Conservation (phyloP, 805 yeast species). For the Cyberlindnera mrakii region DNA sequence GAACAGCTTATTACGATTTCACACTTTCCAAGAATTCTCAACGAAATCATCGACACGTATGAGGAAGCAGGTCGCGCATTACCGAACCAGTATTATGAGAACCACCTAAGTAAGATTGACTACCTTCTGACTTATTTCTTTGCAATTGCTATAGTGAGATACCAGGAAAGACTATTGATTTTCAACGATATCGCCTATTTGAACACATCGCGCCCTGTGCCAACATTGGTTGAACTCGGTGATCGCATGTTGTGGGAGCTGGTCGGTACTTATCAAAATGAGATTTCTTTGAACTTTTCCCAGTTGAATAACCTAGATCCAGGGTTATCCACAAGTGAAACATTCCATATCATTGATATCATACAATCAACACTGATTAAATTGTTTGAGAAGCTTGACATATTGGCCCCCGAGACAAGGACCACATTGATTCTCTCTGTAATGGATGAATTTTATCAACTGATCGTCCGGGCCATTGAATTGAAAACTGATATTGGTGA, state of each 20-base stretch:
- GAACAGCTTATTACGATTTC: background rate
- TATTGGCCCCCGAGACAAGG: slow-evolving; percentile 4
- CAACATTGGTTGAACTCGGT: slow-evolving; percentile 40
- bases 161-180: slow-evolving; percentile 8
- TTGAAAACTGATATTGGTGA: slow-evolving; percentile 18
- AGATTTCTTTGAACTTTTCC: slow-evolving; percentile 3
- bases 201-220: slow-evolving; percentile 1
- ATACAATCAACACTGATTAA: slow-evolving; percentile 9
- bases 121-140: slow-evolving; percentile 14
- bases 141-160: slow-evolving; percentile 14
- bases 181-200: slow-evolving; percentile 18
- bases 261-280: slow-evolving; percentile 7
- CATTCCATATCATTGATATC: slow-evolving; percentile 9
- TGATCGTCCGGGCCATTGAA: slow-evolving; percentile 13
- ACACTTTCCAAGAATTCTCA: slow-evolving; percentile 9
- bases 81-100: slow-evolving; percentile 8
- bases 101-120: slow-evolving; percentile 11
- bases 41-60: slow-evolving; percentile 15
- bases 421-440: slow-evolving; percentile 10
- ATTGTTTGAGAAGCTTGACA: slow-evolving; percentile 3
- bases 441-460: slow-evolving; percentile 16
- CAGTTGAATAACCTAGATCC: slow-evolving; percentile 18
- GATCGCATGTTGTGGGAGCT: slow-evolving; percentile 11
- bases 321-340: slow-evolving; percentile 8
- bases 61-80: slow-evolving; percentile 5